Evolutionary conservation across 2,329 filamentous ascomycete species (phyloP), one percentile per base, ranked within the genome.

Genomic region (Byssoonygena ceratinophila): DNA sequence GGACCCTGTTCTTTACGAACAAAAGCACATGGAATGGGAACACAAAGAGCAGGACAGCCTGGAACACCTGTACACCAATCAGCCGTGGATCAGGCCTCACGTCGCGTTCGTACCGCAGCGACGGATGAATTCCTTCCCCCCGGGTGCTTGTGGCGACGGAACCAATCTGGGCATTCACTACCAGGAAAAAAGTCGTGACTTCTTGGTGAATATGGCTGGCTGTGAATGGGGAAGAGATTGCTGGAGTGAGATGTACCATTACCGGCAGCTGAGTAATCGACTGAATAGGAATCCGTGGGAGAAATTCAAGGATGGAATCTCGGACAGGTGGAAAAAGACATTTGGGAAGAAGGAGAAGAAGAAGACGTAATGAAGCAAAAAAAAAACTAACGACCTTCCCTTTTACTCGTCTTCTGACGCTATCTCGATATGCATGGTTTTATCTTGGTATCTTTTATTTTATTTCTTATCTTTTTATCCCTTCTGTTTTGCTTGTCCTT

Each of bases 11-110:
- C 82, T 85, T 53, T 98, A 98, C 68, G 92, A 98, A 71, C 92
- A 98, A 71, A 94, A 89, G 66, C 92, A 98, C 68, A 96, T 96
- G 90, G 81, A 92, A 57, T 98, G 92, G 92, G 90, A 92, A 64
- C 92, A 98, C 75, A 97, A 97, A 68, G 92, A 98, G 68, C 92
- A 98, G 71, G 90, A 97, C 65, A 88, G 90, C 1, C 74, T 98
- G 39, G 90, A 96, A 71, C 85, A 94, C 71, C 76, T 98, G 57
- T 98, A 98, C 72, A 79, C 77, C 53, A 85, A 84, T 52, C 91
- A 97, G 66, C 87, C 92, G 0, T 98, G 92, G 90, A 82, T 97
- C 51, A 82, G 92, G 54, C 82, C 87, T 52, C 86, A 92, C 61
- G 83, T 89, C 2, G 91, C 82, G 3, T 98, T 98, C 70, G 77